Evolutionary conservation across 108 stramenopile species (phyloP), one percentile per base, ranked within the genome.

Genomic region (Schizochytrium sp.): DNA sequence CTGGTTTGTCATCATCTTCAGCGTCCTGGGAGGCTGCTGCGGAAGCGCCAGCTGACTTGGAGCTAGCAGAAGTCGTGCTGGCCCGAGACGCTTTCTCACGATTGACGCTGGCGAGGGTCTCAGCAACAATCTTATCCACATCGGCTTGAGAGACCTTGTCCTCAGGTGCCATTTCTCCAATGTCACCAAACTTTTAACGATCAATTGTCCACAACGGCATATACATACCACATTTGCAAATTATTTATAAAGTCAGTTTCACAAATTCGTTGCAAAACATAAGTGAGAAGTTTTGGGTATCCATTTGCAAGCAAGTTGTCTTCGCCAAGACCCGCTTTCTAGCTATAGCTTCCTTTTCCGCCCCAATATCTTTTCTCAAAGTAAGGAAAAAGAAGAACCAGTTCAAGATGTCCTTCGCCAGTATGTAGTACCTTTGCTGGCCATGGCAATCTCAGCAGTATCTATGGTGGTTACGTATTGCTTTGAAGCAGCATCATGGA

Each of bases 101-200:
- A n/a, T 72, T 83, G 76, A 55, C 47, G 13, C 50, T 28, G n/a
- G 76, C 76, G 50, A 83, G 47, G 1, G 76, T 28, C 1, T 83
- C 76, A 10, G 50, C 50, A 42, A 83, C 40, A 13, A 83, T 28
- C 76, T 83, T 83, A 5, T 83, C 53, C 76, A 83, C 76, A 38
- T 83, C 76, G 15, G 76, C 76, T 53, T 42, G 76, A 7, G 47
- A 49, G 53, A 83, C 53, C 76, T 83, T 55, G 50, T 83, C 76
- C 76, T 83, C 76, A 38, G 47, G 50, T 38, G 50, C 76, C 45
- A 50, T 50, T 53, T 83, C 72, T 41, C 57, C 64, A 5, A 69
- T 44, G 64, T 38, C 64, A 44, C 64, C 64, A 15, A 83, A 10
- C 76, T 83, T n/a, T 15, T 5, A n/a, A 41, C 19, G 59, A 17